These are phyloP conservation scores for Linum usitatissimum DNA, from an alignment of 345 rosid genomes.

Conservation along the genomic window DNA sequence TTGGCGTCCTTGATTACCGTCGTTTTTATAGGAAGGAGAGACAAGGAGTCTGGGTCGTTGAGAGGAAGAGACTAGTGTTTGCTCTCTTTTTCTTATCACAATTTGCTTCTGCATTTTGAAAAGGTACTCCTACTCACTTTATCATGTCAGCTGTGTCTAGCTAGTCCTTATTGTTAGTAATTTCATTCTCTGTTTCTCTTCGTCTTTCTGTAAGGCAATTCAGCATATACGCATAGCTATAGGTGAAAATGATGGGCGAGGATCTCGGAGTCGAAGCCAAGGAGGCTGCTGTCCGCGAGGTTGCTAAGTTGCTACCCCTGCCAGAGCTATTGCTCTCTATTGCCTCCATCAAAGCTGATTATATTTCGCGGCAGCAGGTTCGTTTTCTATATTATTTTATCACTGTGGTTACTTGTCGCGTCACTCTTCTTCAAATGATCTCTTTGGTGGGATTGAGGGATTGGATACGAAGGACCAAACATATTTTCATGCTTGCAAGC, in stretches of 20 bases:
- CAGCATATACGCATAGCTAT: neutral
- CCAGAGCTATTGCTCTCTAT: slow-evolving; percentile 85
- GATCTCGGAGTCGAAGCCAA: slow-evolving; percentile 99
- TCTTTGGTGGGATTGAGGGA: neutral
- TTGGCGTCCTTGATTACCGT: too few relatives aligned
- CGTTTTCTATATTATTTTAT: neutral
- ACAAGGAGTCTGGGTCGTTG: too few relatives aligned
- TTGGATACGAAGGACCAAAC: too few relatives aligned
- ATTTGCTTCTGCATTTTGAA: too few relatives aligned
- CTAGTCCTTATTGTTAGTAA: too few relatives aligned
- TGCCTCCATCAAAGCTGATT: slow-evolving; percentile 81
- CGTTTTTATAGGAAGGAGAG: too few relatives aligned
- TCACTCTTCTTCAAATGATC: neutral
- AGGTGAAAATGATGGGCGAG: slow-evolving; percentile 27
- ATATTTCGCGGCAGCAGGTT: slow-evolving; percentile 93
- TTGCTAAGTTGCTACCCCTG: slow-evolving; percentile 81
- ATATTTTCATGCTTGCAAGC: too few relatives aligned
- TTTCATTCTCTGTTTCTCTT: neutral
- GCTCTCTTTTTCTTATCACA: too few relatives aligned
- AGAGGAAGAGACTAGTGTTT: too few relatives aligned
- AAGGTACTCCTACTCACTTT: too few relatives aligned
- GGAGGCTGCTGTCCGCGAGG: slow-evolving; percentile 97
- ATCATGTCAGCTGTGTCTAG: too few relatives aligned
- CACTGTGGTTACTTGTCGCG: neutral
- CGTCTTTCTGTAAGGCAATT: neutral